Percentiles rank a stretch among this genome's conserved stretches.
Conservation (phyloP, 2,329 filamentous ascomycete species). For the Fusarium luffae region DNA sequence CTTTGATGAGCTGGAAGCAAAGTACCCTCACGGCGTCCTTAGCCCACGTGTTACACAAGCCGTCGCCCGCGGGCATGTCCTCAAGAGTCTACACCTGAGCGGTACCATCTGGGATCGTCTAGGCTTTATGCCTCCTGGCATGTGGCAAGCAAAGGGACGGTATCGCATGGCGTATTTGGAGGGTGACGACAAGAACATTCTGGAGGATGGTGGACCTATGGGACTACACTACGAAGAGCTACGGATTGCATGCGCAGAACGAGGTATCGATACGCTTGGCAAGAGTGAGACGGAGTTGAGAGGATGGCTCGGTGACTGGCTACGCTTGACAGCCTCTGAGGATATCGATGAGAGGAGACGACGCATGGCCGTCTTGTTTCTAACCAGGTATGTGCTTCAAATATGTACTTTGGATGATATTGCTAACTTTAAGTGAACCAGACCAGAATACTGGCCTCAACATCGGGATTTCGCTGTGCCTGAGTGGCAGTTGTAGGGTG, state of each 20-base stretch:
- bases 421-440: constrained; percentile 35
- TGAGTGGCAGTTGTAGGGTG: constrained; percentile 53
- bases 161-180: constrained; percentile 71
- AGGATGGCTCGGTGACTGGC: constrained; percentile 58
- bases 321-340: constrained; percentile 56
- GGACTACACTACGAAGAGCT: constrained; percentile 73
- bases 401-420: background rate
- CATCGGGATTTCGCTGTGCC: constrained; percentile 56
- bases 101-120: constrained; percentile 62
- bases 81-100: constrained; percentile 59
- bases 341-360: constrained; percentile 52
- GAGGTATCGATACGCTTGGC: constrained; percentile 69
- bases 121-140: constrained; percentile 57
- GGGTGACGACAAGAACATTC: constrained; percentile 76
- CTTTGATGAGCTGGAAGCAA: constrained; percentile 57
- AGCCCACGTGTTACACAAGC: constrained; percentile 47
- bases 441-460: constrained; percentile 55
- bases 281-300: constrained; percentile 69
- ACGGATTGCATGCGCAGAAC: constrained; percentile 75
- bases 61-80: constrained; percentile 53
- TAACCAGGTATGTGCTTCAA: constrained; percentile 53
- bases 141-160: constrained; percentile 66
- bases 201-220: constrained; percentile 66
- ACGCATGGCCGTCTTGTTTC: constrained; percentile 54
- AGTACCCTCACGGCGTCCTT: constrained; percentile 51